Evolutionary conservation across 495 filamentous ascomycete genomes (phyloP).

Genomic region (Hapsidospora chrysogenum): DNA sequence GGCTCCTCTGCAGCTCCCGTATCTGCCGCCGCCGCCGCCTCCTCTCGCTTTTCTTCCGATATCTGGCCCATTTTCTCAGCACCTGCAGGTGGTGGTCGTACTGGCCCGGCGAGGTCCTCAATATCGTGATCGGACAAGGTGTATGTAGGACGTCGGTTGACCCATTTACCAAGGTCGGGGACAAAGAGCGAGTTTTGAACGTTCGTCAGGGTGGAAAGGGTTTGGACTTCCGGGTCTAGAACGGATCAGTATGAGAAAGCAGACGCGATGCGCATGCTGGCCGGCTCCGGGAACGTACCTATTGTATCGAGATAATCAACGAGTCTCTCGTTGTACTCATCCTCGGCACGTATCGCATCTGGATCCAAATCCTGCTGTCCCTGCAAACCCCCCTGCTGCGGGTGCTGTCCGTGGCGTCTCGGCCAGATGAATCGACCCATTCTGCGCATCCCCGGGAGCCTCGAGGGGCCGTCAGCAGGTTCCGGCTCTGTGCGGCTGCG

Average conservation of each 20-base stretch:
- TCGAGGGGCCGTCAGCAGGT: neutral
- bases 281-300: constrained; percentile 27
- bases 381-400: no score
- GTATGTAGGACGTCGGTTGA: constrained; percentile 62
- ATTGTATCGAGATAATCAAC: constrained; percentile 59
- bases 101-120: neutral
- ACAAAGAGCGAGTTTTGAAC: constrained; percentile 67
- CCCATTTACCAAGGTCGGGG: constrained; percentile 44
- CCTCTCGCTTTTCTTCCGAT: no score
- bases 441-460: neutral
- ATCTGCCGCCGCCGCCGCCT: no score
- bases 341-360: neutral
- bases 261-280: no score
- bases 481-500: no score
- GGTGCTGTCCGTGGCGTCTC: neutral
- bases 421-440: neutral
- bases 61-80: neutral
- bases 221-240: constrained; percentile 57
- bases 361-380: no score
- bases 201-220: constrained; percentile 59
- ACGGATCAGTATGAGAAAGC: no score
- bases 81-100: neutral
- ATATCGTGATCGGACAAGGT: constrained; percentile 33
- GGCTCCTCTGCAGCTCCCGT: constrained; percentile 3
- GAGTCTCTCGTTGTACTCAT: constrained; percentile 34